These are phyloP conservation scores for Sugiyamaella novakii DNA, from an alignment of 1,139 yeast species.

Conservation along the genomic window DNA sequence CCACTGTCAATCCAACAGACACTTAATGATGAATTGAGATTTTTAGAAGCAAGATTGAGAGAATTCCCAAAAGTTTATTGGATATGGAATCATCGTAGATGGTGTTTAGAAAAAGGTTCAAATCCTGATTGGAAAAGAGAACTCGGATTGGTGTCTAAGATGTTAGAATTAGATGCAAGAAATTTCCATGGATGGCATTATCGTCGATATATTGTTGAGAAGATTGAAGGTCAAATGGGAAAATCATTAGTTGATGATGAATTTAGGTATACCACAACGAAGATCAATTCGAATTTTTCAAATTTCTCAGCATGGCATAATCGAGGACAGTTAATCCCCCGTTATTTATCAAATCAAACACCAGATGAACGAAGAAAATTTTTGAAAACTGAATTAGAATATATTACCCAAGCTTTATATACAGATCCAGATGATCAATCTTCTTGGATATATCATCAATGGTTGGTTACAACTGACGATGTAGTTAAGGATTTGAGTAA, in stretches of 20 bases:
- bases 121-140: constrained; percentile 68
- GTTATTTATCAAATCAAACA: constrained; percentile 45
- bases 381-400: constrained; percentile 60
- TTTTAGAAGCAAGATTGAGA: constrained; percentile 61
- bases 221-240: constrained; percentile 47
- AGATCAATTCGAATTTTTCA: constrained; percentile 80
- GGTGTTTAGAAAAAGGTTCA: constrained; percentile 69
- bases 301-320: constrained; percentile 98
- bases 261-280: constrained; percentile 72
- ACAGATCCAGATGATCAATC: constrained; percentile 95
- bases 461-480: constrained; percentile 69
- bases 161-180: constrained; percentile 72
- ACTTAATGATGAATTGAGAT: constrained; percentile 61
- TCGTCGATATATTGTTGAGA: constrained; percentile 67
- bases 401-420: constrained; percentile 80
- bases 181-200: constrained; percentile 98
- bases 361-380: constrained; percentile 43
- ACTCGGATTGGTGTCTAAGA: constrained; percentile 63
- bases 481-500: constrained; percentile 37
- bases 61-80: constrained; percentile 87
- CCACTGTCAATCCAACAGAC: constrained; percentile 40
- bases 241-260: constrained; percentile 47
- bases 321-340: constrained; percentile 68
- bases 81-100: constrained; percentile 92
- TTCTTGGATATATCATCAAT: constrained; percentile 83